Base-by-base conservation (phyloP, 1,284 basidiomycete genomes). In the Microbotryomycetes sp. region DNA sequence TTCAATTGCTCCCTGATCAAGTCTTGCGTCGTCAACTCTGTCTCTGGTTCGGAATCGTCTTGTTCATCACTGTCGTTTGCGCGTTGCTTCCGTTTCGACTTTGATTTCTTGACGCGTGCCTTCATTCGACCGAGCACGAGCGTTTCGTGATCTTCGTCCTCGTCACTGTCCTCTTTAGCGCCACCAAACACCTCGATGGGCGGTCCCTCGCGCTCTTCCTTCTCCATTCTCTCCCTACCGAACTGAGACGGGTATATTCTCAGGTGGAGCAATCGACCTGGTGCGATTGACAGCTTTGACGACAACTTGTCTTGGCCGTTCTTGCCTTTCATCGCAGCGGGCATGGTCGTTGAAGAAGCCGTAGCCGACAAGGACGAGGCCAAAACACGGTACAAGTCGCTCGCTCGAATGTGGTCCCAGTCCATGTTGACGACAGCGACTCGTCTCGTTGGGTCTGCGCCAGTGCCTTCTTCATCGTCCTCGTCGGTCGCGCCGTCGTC, bases 361-460 rank as follows among this genome's bases (percentile, higher is more conserved):
- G 68, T 65, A 13, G 73, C 72, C n/a, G 80, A 60, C 21, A 97
- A 81, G 56, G 94, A 82, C 4, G 92, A 97, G 35, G 89, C 85
- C 76, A 91, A 92, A 47, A 98, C 89, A 75, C 90, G 91, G 82
- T 84, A 97, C 26, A 99, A 79, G 75, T 98, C 93, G 35, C 79
- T 79, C 1, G 94, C 91, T 53, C 88, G 87, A 58, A 98, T 84
- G 76, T 97, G 84, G 76, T 98, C 96, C 96, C 96, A 99, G 77
- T 99, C 96, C 62, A 98, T 82, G 74, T 98, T 97, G 69, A 99
- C 94, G 28, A 88, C 84, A 0, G 94, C 96, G 5, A 97, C 77
- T 15, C 94, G 82, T 51, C 79, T 81, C 1, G 89, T 90, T 1
- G 77, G 75, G 16, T 74, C 70, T 4, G 73, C 73, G n/a, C 79